Conservation (phyloP, 1,284 basidiomycete genomes). For the Phellinidium pouzarii region DNA sequence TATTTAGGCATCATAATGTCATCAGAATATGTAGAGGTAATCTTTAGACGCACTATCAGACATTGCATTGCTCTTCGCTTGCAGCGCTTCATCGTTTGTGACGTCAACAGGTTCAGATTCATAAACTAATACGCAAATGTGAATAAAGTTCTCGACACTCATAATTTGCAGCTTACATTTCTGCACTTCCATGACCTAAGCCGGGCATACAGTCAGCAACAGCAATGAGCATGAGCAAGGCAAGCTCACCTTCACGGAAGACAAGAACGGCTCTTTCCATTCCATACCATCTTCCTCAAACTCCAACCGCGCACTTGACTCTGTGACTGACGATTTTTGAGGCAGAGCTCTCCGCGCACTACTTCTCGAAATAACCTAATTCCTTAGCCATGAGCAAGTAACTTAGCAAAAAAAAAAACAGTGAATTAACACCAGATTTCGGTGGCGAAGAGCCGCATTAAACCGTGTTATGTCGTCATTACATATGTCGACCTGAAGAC, state of each 20-base stretch:
- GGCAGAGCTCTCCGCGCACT: neutral
- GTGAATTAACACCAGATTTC: conserved; percentile 35
- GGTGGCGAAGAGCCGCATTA: conserved; percentile 31
- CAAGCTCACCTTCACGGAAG: conserved; percentile 6
- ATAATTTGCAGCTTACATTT: conserved; percentile 3
- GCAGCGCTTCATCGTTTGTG: neutral
- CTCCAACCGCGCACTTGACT: conserved; percentile 19
- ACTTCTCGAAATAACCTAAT: neutral
- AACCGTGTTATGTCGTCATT: conserved; percentile 32
- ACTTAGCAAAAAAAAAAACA: neutral
- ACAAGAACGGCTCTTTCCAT: neutral
- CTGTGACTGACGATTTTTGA: conserved; percentile 18
- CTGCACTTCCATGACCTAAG: conserved; percentile 10
- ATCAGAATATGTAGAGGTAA: neutral
- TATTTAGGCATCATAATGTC: neutral
- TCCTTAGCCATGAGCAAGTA: neutral
- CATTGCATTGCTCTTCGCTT: neutral
- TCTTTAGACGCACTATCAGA: neutral
- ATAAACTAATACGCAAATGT: conserved; percentile 1
- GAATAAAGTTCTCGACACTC: neutral
- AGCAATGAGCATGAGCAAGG: neutral
- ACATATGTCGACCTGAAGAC: conserved; percentile 34
- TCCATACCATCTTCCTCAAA: conserved; percentile 9
- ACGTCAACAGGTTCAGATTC: neutral
- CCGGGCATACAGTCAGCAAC: neutral